A percentile compares a stretch with the other conserved stretches of the same genome.
Conservation (phyloP, 805 yeast species). For the Cyberlindnera saturnus region DNA sequence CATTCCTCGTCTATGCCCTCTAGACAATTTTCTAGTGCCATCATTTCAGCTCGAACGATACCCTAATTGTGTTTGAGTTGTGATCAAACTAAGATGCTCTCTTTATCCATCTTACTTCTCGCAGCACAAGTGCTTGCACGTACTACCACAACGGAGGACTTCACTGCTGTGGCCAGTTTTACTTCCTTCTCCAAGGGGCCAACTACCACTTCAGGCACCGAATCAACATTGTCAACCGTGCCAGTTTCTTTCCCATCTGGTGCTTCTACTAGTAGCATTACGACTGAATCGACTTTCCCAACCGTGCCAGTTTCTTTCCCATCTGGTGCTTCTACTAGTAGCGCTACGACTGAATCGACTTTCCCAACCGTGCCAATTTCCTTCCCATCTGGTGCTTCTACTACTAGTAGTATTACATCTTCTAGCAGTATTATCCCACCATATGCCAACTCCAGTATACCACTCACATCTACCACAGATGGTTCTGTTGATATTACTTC, state of each 20-base stretch:
- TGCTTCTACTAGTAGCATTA: conserved; percentile 1
- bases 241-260: too few species aligned
- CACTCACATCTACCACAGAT: too few species aligned
- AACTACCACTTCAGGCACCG: not conserved
- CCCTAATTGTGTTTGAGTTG: not conserved
- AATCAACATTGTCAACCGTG: not conserved
- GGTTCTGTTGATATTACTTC: too few species aligned
- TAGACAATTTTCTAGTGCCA: not conserved
- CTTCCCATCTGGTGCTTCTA: not conserved
- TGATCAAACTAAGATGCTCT: conserved; percentile 1
- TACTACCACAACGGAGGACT: conserved; percentile 16
- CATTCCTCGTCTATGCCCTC: conserved; percentile 42
- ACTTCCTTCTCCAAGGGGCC: conserved; percentile 10
- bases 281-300: conserved; percentile 3
- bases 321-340: conserved; percentile 1
- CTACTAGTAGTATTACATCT: conserved; percentile 4
- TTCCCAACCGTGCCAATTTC: too few species aligned
- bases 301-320: too few species aligned
- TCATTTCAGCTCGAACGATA: too few species aligned
- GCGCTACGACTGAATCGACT: conserved; percentile 4
- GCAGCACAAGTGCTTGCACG: conserved; percentile 14
- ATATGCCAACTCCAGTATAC: too few species aligned
- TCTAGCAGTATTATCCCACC: conserved; percentile 1
- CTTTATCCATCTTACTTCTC: conserved; percentile 8
- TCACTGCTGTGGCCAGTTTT: conserved; percentile 17